phyloP scores from a whole-genome alignment of 129 eudicot species.

The Flaveria ramosissima region DNA sequence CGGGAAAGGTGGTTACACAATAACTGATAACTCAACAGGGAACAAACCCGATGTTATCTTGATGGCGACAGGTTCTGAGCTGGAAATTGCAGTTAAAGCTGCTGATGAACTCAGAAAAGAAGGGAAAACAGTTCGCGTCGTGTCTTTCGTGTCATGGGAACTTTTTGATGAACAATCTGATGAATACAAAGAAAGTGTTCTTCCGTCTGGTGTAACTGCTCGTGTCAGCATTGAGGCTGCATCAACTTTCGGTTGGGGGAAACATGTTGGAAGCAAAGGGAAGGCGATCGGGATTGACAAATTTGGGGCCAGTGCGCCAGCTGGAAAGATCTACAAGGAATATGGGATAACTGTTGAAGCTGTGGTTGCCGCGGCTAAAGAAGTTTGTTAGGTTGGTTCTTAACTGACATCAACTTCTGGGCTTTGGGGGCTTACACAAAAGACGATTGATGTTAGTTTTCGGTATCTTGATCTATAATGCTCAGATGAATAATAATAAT shows the following conservation, averaged over 20 bases:
- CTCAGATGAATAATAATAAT: constrained; percentile 32
- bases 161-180: constrained; percentile 78
- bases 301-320: constrained; percentile 96
- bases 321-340: constrained; percentile 82
- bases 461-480: constrained; percentile 30
- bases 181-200: constrained; percentile 82
- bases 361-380: constrained; percentile 79
- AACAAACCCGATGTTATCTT: constrained; percentile 89
- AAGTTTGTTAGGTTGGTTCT: constrained; percentile 26
- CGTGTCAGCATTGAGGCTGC: constrained; percentile 98
- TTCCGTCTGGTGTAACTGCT: constrained; percentile 75
- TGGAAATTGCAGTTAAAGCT: constrained; percentile 87
- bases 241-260: constrained; percentile 83
- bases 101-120: constrained; percentile 96
- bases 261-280: constrained; percentile 68
- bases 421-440: too few species aligned
- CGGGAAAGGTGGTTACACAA: constrained; percentile 79
- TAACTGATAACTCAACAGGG: constrained; percentile 71
- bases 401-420: too few species aligned
- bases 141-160: constrained; percentile 93
- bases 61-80: constrained; percentile 85
- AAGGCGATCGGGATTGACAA: constrained; percentile 88
- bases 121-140: constrained; percentile 90
- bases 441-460: constrained; percentile 2
- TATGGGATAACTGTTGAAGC: constrained; percentile 84